phyloP scores from a whole-genome alignment of 768 basidiomycete genomes.

The Lentinula sp. region DNA sequence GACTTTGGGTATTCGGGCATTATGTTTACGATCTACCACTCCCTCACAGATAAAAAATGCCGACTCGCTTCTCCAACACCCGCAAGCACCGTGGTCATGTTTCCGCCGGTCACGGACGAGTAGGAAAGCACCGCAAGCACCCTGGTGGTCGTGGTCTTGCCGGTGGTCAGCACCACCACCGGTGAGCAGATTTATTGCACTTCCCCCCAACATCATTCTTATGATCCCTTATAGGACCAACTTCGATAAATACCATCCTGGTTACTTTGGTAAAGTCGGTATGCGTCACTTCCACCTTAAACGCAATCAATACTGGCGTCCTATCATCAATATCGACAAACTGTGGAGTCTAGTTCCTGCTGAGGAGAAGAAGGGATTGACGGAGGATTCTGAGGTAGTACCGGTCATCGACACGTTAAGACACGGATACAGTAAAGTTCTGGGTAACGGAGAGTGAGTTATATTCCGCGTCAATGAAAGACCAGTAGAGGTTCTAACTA shows the following conservation, averaged over 20 bases:
- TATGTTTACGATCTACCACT: background rate
- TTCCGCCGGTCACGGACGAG: conserved; percentile 99
- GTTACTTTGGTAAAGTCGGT: conserved; percentile 99
- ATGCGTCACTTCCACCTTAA: conserved; percentile 98
- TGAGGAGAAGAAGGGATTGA: conserved; percentile 75
- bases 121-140: conserved; percentile 99
- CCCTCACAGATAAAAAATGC: conserved; percentile 54
- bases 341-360: conserved; percentile 87
- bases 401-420: conserved; percentile 89
- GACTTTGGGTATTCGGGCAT: background rate
- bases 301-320: conserved; percentile 86
- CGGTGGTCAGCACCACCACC: conserved; percentile 99
- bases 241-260: conserved; percentile 99
- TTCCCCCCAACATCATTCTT: background rate
- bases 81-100: conserved; percentile 99
- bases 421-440: conserved; percentile 86
- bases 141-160: conserved; percentile 99
- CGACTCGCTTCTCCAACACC: conserved; percentile 93
- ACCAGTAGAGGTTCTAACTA: conserved; percentile 1
- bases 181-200: conserved; percentile 44
- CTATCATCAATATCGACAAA: conserved; percentile 98
- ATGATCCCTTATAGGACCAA: conserved; percentile 60
- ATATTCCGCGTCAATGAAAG: background rate
- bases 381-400: conserved; percentile 72
- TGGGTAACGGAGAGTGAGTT: conserved; percentile 89